Evolutionary conservation across 2,329 filamentous ascomycete species (phyloP).

Genomic region (Cytospora chrysosperma): DNA sequence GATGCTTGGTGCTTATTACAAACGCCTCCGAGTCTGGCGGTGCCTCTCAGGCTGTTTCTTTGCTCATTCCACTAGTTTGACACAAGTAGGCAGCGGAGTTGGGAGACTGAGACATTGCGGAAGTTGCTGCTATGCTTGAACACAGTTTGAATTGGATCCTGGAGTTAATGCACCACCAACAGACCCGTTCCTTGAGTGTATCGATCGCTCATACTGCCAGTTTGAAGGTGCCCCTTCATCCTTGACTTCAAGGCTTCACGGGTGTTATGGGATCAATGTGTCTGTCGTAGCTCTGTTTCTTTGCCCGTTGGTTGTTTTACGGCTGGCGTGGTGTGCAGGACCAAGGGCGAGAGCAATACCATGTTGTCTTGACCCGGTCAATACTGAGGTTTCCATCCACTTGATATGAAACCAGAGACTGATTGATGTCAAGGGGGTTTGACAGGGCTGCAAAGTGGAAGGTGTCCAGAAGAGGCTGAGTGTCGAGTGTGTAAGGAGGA

Average conservation of each 20-base stretch:
- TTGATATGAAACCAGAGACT: too few relatives aligned
- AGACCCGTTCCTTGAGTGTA: neutral
- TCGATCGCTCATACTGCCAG: neutral
- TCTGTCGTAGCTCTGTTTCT: neutral
- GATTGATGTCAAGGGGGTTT: constrained; percentile 7
- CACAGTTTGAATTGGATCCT: neutral
- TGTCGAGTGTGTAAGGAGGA: neutral
- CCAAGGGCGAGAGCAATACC: too few relatives aligned
- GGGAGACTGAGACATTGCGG: neutral
- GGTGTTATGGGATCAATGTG: neutral
- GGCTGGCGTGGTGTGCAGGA: neutral
- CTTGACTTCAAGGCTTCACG: neutral
- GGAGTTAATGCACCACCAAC: neutral
- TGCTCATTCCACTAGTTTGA: neutral
- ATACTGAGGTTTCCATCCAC: too few relatives aligned
- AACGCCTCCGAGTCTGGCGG: neutral
- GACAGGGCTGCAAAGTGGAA: neutral
- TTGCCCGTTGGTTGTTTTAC: neutral
- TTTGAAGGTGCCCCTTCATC: neutral
- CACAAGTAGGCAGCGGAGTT: neutral
- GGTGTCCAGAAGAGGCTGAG: neutral
- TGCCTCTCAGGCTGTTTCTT: neutral
- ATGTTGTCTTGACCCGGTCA: too few relatives aligned
- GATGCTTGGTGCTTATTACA: neutral
- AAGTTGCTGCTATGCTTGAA: neutral